These are phyloP conservation scores for Botryosphaeria dothidea DNA, from an alignment of 2,329 filamentous ascomycete genomes.

Conservation along the genomic window DNA sequence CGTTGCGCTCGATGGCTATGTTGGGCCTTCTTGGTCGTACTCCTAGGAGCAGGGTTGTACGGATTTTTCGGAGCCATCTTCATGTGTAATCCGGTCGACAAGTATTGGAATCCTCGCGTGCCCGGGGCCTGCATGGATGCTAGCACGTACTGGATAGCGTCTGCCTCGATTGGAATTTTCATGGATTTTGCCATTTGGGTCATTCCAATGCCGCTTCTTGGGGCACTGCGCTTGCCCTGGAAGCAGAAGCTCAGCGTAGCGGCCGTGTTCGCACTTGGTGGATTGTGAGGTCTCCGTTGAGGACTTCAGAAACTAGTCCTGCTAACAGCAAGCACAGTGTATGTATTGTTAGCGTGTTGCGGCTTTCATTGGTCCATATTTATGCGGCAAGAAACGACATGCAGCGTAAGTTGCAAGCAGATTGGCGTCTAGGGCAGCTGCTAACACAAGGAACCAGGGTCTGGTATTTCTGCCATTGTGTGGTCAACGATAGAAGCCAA, in stretches of 20 bases:
- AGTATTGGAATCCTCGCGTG: conserved; percentile 35
- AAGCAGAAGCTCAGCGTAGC: conserved; percentile 39
- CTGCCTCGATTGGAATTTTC: conserved; percentile 34
- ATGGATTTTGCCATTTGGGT: conserved; percentile 36
- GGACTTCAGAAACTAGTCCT: neutral
- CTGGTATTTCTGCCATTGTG: conserved; percentile 1
- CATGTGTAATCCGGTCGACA: conserved; percentile 33
- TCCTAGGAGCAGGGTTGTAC: conserved; percentile 31
- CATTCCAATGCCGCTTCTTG: conserved; percentile 33
- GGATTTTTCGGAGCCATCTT: conserved; percentile 36
- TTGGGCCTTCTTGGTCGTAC: conserved; percentile 27
- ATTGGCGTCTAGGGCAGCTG: neutral
- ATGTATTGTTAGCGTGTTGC: conserved; percentile 35
- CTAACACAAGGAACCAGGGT: neutral
- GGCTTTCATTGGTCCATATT: conserved; percentile 32
- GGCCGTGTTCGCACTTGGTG: conserved; percentile 39
- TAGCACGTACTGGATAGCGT: conserved; percentile 32
- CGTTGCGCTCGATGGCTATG: conserved; percentile 32
- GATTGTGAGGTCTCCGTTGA: conserved; percentile 32
- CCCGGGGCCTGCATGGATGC: conserved; percentile 33
- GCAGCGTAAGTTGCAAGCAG: neutral
- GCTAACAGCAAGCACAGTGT: conserved; percentile 25
- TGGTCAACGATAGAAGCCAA: conserved; percentile 71
- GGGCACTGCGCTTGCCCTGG: conserved; percentile 33
- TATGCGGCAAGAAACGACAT: conserved; percentile 28